phyloP scores from a whole-genome alignment of 805 yeast genomes.

The Lipomyces japonicus region DNA sequence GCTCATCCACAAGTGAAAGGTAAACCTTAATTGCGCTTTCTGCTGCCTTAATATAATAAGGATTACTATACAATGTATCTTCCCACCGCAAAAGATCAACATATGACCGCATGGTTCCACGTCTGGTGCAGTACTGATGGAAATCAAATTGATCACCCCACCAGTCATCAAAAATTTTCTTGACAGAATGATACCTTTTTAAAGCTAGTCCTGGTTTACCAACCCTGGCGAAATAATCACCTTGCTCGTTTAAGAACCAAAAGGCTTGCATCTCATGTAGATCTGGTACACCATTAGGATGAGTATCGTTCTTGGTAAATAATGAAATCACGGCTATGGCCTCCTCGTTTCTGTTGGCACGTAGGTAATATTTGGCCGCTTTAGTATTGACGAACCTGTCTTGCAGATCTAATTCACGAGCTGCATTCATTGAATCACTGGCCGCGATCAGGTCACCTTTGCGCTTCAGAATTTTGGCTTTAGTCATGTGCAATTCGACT shows the following conservation, averaged over 20 bases:
- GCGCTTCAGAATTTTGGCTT: slow-evolving; percentile 77
- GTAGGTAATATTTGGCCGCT: slow-evolving; percentile 73
- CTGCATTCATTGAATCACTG: slow-evolving; percentile 60
- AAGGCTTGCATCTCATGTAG: slow-evolving; percentile 85
- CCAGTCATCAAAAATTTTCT: slow-evolving; percentile 62
- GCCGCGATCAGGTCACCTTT: slow-evolving; percentile 61
- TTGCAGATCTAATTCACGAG: slow-evolving; percentile 73
- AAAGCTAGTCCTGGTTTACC: slow-evolving; percentile 67
- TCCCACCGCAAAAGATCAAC: slow-evolving; percentile 77
- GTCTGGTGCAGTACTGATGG: slow-evolving; percentile 86
- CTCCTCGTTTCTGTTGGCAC: slow-evolving; percentile 69
- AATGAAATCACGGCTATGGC: slow-evolving; percentile 71
- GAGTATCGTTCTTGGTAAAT: slow-evolving; percentile 81
- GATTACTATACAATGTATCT: slow-evolving; percentile 63
- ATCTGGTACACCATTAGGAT: slow-evolving; percentile 80
- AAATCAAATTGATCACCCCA: slow-evolving; percentile 87
- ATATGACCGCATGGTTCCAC: slow-evolving; percentile 86
- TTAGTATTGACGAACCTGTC: slow-evolving; percentile 90
- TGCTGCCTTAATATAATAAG: slow-evolving; percentile 63
- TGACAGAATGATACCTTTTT: slow-evolving; percentile 68
- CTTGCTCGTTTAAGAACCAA: slow-evolving; percentile 83
- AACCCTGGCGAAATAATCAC: slow-evolving; percentile 70
- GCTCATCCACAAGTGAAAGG: slow-evolving; percentile 41
- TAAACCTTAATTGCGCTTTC: slow-evolving; percentile 60
- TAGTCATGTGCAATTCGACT: slow-evolving; percentile 74